These are phyloP conservation scores for Microcyclospora pomicola DNA, from an alignment of 2,329 filamentous ascomycete genomes.

Conservation along the genomic window DNA sequence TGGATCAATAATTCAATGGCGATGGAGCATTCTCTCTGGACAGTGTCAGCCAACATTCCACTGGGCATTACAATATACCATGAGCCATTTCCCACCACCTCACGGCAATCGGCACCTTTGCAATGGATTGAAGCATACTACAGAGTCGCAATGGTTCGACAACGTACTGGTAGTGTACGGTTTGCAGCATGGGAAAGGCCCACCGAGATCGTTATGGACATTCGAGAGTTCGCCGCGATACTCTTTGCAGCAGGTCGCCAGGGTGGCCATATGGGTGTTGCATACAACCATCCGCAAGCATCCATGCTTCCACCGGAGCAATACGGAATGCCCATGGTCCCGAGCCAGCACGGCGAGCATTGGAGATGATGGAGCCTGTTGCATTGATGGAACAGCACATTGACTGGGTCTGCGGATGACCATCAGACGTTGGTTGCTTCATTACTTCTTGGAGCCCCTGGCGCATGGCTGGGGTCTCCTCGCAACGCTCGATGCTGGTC, in stretches of 20 bases:
- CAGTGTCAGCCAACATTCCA: conserved; percentile 19
- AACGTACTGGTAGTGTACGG: conserved; percentile 21
- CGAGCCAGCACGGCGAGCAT: too few relatives aligned
- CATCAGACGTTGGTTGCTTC: too few relatives aligned
- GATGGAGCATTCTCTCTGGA: conserved; percentile 14
- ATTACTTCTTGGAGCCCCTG: too few relatives aligned
- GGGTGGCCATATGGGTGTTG: too few relatives aligned
- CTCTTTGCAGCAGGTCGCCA: conserved; percentile 1
- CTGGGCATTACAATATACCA: conserved; percentile 29
- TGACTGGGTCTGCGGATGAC: too few relatives aligned
- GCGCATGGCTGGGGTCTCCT: too few relatives aligned
- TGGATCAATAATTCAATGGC: conserved; percentile 30
- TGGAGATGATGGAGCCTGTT: too few relatives aligned
- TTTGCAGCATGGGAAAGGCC: conserved; percentile 29
- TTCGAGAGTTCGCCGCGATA: conserved; percentile 25
- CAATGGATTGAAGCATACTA: conserved; percentile 28
- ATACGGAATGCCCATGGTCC: too few relatives aligned
- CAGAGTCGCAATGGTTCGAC: conserved; percentile 25
- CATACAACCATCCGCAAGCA: too few relatives aligned
- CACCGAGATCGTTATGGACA: conserved; percentile 26
- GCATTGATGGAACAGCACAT: too few relatives aligned
- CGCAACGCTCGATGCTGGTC: too few relatives aligned
- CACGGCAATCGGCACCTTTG: conserved; percentile 9
- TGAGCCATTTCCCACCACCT: conserved; percentile 4
- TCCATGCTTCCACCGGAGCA: too few relatives aligned